phyloP scores from a whole-genome alignment of 495 filamentous ascomycete genomes.

The Jackrogersella multiformis region DNA sequence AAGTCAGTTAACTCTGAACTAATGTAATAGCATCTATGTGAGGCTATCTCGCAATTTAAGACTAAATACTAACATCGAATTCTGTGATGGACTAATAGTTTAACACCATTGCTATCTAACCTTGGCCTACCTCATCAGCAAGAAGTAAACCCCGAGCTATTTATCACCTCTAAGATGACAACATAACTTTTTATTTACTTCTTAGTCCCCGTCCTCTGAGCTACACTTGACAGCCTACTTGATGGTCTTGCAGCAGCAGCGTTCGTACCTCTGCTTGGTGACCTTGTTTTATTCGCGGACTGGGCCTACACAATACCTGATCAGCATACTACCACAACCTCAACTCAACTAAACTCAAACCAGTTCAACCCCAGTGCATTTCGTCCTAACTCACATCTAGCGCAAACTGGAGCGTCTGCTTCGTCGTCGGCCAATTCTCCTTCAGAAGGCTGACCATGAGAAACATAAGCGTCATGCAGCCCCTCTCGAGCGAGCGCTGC shows the following conservation, averaged over 20 bases:
- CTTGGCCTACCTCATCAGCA: too few species aligned
- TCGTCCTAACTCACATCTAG: slow-evolving; percentile 69
- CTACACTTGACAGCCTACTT: not conserved
- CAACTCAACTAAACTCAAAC: too few species aligned
- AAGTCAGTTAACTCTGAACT: too few species aligned
- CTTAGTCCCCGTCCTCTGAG: not conserved
- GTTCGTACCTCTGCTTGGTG: not conserved
- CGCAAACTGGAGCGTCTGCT: slow-evolving; percentile 92
- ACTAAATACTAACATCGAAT: too few species aligned
- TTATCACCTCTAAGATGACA: too few species aligned
- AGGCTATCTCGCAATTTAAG: too few species aligned
- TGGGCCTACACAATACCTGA: slow-evolving; percentile 4
- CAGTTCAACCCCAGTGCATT: not conserved
- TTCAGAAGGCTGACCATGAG: slow-evolving; percentile 93
- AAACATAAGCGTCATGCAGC: slow-evolving; percentile 98
- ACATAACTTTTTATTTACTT: not conserved
- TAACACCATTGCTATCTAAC: too few species aligned
- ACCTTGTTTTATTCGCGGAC: slow-evolving; percentile 1
- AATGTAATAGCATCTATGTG: too few species aligned
- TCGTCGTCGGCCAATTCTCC: slow-evolving; percentile 84
- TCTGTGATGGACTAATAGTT: too few species aligned
- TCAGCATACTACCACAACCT: slow-evolving; percentile 1
- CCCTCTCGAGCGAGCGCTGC: slow-evolving; percentile 91
- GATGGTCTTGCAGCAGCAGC: not conserved
- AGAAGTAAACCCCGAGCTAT: too few species aligned